Evolutionary conservation across 2,329 filamentous ascomycete genomes (phyloP).

Genomic region (Conoideocrella luteorostrata): DNA sequence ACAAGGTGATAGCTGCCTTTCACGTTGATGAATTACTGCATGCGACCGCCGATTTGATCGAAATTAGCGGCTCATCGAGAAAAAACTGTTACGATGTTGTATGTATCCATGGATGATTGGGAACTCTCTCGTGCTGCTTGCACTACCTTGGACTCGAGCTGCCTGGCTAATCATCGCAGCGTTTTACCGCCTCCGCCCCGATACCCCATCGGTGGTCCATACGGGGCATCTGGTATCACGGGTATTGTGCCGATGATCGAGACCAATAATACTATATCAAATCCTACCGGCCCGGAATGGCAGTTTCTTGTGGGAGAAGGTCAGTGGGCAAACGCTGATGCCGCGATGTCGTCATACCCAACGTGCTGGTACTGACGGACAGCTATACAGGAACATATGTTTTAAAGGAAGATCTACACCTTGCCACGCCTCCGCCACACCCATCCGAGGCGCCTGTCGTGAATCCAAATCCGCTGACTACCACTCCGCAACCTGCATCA

Average conservation of each 20-base stretch:
- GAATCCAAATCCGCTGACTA: slow-evolving; percentile 87
- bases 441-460: slow-evolving; percentile 83
- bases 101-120: slow-evolving; percentile 8
- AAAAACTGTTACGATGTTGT: slow-evolving; percentile 18
- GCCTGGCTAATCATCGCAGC: no score
- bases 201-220: slow-evolving; percentile 69
- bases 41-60: neutral
- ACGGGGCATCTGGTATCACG: slow-evolving; percentile 63
- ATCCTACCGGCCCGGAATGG: slow-evolving; percentile 75
- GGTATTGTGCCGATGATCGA: slow-evolving; percentile 73
- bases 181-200: slow-evolving; percentile 81
- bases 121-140: no score
- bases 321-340: slow-evolving; percentile 24
- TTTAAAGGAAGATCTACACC: slow-evolving; percentile 81
- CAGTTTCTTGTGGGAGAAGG: slow-evolving; percentile 93
- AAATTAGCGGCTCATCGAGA: neutral
- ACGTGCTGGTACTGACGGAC: slow-evolving; percentile 9
- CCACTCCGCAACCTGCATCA: slow-evolving; percentile 74
- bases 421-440: slow-evolving; percentile 91
- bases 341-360: neutral
- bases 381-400: slow-evolving; percentile 69
- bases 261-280: slow-evolving; percentile 83
- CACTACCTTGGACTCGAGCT: no score
- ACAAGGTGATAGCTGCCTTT: neutral
- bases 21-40: neutral